These are phyloP conservation scores for Fusarium devonianum DNA, from an alignment of 2,329 filamentous ascomycete genomes.

Conservation along the genomic window DNA sequence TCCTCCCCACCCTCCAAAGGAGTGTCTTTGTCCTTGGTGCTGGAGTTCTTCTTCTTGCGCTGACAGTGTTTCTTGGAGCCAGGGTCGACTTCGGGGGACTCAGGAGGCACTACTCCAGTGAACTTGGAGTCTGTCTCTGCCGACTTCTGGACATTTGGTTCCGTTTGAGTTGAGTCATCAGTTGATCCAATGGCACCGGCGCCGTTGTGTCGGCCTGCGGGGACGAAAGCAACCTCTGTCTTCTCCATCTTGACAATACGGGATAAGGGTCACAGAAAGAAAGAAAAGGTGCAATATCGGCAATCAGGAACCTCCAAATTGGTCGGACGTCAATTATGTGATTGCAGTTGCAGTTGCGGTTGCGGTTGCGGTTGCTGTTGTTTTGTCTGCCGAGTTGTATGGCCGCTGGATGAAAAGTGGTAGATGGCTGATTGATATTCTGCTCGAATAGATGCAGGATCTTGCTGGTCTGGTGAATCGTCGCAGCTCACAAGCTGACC, in stretches of 20 bases:
- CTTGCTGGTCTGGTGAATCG: too few relatives aligned
- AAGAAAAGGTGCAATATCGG: too few relatives aligned
- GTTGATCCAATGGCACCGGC: slow-evolving; percentile 16
- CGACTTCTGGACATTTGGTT: slow-evolving; percentile 18
- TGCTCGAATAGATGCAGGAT: too few relatives aligned
- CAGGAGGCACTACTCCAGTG: slow-evolving; percentile 12
- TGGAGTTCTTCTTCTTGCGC: slow-evolving; percentile 30
- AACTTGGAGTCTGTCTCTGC: slow-evolving; percentile 16
- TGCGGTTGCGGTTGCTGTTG: too few relatives aligned
- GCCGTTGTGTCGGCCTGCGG: slow-evolving; percentile 31
- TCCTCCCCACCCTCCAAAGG: slow-evolving; percentile 16
- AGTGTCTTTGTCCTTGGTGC: slow-evolving; percentile 6
- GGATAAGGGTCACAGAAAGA: neutral
- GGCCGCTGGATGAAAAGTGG: too few relatives aligned
- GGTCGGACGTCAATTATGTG: too few relatives aligned
- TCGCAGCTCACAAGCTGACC: too few relatives aligned
- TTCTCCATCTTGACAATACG: slow-evolving; percentile 27
- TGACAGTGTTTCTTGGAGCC: slow-evolving; percentile 25
- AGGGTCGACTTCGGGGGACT: slow-evolving; percentile 7
- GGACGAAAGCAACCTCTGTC: slow-evolving; percentile 19
- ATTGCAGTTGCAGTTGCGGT: too few relatives aligned
- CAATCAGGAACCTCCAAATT: too few relatives aligned
- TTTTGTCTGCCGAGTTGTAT: too few relatives aligned
- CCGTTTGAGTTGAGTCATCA: slow-evolving; percentile 27
- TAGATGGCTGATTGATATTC: too few relatives aligned